Evolutionary conservation across 176 grass and related monocot genomes (phyloP).

Genomic region (Poa annua): DNA sequence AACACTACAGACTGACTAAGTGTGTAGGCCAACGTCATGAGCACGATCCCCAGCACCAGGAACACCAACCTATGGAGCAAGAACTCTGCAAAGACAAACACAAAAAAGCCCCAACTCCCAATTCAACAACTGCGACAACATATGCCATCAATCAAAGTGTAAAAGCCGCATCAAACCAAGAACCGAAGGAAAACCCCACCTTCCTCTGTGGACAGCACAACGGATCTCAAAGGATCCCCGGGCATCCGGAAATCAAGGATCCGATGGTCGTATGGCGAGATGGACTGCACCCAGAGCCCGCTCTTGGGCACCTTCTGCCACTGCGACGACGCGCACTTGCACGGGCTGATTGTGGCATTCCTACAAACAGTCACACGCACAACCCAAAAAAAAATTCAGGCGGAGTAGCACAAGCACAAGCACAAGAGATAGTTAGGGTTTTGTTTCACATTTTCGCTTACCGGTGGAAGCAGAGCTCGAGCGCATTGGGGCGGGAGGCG

Average conservation of each 20-base stretch:
- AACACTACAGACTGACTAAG: conserved; percentile 85
- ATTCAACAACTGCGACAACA: not conserved
- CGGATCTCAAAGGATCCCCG: conserved; percentile 52
- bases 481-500: conserved; percentile 52
- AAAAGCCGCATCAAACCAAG: not conserved
- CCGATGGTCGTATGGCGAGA: conserved; percentile 72
- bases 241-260: conserved; percentile 79
- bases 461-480: conserved; percentile 91
- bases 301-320: conserved; percentile 88
- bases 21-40: conserved; percentile 66
- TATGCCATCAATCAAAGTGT: not conserved
- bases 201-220: conserved; percentile 78
- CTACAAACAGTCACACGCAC: conserved; percentile 46
- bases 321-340: conserved; percentile 68
- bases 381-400: not conserved
- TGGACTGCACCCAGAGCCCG: conserved; percentile 58
- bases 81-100: conserved; percentile 62
- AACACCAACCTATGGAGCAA: conserved; percentile 74
- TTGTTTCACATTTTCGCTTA: conserved; percentile 29
- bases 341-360: conserved; percentile 70
- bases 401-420: not conserved
- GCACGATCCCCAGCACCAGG: conserved; percentile 73
- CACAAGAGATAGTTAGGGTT: conserved; percentile 37
- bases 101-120: not conserved
- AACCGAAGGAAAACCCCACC: conserved; percentile 39